These are phyloP conservation scores for Cordyceps javanica DNA, from an alignment of 2,329 filamentous ascomycete species.

Conservation along the genomic window DNA sequence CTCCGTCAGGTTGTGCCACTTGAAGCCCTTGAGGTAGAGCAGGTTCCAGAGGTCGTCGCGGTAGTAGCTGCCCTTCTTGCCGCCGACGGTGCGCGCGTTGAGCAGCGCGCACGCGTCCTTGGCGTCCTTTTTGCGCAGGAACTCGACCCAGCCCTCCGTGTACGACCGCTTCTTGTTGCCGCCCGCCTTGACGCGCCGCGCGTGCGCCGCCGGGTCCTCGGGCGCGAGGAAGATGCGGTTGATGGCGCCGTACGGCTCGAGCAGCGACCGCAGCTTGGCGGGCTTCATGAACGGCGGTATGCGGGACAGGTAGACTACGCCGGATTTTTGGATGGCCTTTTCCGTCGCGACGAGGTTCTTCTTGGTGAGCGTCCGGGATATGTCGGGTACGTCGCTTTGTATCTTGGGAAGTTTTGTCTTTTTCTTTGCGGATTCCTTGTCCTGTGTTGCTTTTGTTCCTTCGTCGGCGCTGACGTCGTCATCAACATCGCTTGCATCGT, in stretches of 20 bases:
- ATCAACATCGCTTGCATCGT: slow-evolving; percentile 19
- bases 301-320: slow-evolving; percentile 77
- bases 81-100: slow-evolving; percentile 72
- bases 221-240: slow-evolving; percentile 75
- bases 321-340: slow-evolving; percentile 63
- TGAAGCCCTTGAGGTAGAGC: slow-evolving; percentile 75
- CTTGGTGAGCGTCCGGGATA: slow-evolving; percentile 52
- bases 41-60: slow-evolving; percentile 84
- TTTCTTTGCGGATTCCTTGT: slow-evolving; percentile 20
- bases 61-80: slow-evolving; percentile 78
- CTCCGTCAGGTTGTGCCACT: slow-evolving; percentile 70
- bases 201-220: slow-evolving; percentile 62
- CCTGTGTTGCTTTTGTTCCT: not conserved
- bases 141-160: slow-evolving; percentile 84
- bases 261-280: slow-evolving; percentile 65
- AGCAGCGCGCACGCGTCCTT: slow-evolving; percentile 70
- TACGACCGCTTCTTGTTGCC: slow-evolving; percentile 81
- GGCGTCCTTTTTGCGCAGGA: slow-evolving; percentile 67
- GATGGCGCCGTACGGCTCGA: slow-evolving; percentile 68
- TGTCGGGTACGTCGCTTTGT: slow-evolving; percentile 35
- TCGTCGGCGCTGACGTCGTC: slow-evolving; percentile 18
- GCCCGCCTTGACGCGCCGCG: slow-evolving; percentile 61
- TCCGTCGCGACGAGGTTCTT: slow-evolving; percentile 63
- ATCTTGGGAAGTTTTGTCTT: slow-evolving; percentile 23
- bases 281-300: slow-evolving; percentile 88